Percentiles rank a stretch among this genome's conserved stretches.
These are phyloP conservation scores for Nannizziopsis barbatae DNA, from an alignment of 2,329 filamentous ascomycete species.

Conservation along the genomic window DNA sequence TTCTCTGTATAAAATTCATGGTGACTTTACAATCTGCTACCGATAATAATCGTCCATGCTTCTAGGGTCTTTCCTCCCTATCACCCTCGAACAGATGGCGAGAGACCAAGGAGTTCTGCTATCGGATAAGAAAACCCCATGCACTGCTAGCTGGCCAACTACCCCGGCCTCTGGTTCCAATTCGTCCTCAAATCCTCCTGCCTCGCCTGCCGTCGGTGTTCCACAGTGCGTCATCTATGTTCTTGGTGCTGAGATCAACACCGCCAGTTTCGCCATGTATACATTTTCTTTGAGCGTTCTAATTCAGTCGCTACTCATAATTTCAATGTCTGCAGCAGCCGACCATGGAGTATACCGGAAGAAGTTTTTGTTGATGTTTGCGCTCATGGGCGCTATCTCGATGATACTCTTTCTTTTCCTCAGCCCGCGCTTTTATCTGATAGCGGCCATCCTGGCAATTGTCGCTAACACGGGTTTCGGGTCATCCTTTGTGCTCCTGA, in stretches of 20 bases:
- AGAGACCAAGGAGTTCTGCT: slow-evolving; percentile 82
- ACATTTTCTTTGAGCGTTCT: slow-evolving; percentile 90
- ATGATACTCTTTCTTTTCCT: slow-evolving; percentile 86
- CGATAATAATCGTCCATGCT: neutral
- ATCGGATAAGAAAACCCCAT: slow-evolving; percentile 64
- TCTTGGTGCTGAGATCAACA: slow-evolving; percentile 73
- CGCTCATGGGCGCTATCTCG: slow-evolving; percentile 63
- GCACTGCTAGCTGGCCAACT: slow-evolving; percentile 52
- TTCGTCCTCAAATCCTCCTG: slow-evolving; percentile 16
- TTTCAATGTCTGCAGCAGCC: slow-evolving; percentile 91
- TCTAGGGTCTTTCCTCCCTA: slow-evolving; percentile 83
- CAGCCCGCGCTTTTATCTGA: slow-evolving; percentile 60
- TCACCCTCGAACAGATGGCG: slow-evolving; percentile 85
- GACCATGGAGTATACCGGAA: slow-evolving; percentile 92
- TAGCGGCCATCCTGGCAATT: slow-evolving; percentile 75
- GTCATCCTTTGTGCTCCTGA: slow-evolving; percentile 86
- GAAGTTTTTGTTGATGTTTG: slow-evolving; percentile 74
- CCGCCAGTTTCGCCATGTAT: slow-evolving; percentile 44
- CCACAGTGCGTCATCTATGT: slow-evolving; percentile 71
- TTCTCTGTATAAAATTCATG: neutral
- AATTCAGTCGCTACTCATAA: slow-evolving; percentile 77
- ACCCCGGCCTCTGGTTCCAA: slow-evolving; percentile 15
- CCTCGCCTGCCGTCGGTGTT: slow-evolving; percentile 10
- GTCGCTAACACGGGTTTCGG: slow-evolving; percentile 90
- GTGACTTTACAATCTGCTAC: neutral